Evolutionary conservation across 31 red algal species (phyloP), one percentile per base, ranked within the genome.

Genomic region (Odonthalia washingtoniensis): DNA sequence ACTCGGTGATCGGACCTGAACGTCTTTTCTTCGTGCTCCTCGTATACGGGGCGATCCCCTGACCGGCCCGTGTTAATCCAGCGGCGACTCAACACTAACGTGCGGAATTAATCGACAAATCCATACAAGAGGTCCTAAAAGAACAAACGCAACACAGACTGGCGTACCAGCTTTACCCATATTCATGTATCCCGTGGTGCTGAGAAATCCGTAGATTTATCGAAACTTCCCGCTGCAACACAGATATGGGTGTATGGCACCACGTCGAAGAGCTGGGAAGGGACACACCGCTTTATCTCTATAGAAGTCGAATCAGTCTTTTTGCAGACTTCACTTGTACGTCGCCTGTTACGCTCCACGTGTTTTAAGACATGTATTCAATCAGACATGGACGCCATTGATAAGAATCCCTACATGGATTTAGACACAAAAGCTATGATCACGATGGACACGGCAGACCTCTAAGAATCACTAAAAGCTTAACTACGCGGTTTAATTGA

Each of bases 1-100:
- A 77, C 45, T 44, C 57, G 38, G 75, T 46, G 12, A 65, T 87
- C 24, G 41, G 84, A 43, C 84, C 49, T 0, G 84, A 87, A 46
- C 72, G 84, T 24, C 74, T 78, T 27, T 76, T 30, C 34, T 72
- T 72, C 27, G 77, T 49, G 12, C 39, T 87, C 5, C 26, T 78
- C 0, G 84, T 77, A 18, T 87, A 63, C 68, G 57, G 72, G 66
- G 84, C 74, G 18, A 31, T 87, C 1, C 60, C 84, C 26, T 2
- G 72, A 34, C 72, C 84, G 42, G 1, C 74, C 18, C 5, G 73
- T 0, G 41, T 39, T 0, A 52, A 21, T 17, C 45, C 16, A 0
- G 72, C 84, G 3, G 2, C 52, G 66, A 77, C 70, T 1, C 72
- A 87, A 49, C 17, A 77, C 35, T 38, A 76, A 78, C 3, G 84